phyloP scores from a whole-genome alignment of 2,329 filamentous ascomycete genomes.

The Biscogniauxia marginata region DNA sequence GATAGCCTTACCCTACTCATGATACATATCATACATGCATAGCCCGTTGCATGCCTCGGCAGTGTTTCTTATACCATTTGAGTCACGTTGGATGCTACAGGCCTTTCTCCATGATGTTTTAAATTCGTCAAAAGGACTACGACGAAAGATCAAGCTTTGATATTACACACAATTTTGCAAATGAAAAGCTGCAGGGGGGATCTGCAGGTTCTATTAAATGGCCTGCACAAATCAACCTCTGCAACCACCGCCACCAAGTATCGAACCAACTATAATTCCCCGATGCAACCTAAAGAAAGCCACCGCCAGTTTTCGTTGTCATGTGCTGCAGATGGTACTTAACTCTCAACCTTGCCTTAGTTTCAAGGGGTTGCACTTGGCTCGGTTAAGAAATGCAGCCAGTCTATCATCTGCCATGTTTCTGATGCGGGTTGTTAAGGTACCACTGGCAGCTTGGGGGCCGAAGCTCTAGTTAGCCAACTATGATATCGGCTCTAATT shows the following conservation, averaged over 20 bases:
- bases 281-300: not conserved
- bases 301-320: not conserved
- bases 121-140: not conserved
- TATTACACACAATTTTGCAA: not conserved
- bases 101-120: not conserved
- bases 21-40: too few relatives aligned
- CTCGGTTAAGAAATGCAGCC: not conserved
- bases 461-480: not conserved
- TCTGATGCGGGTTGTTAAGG: not conserved
- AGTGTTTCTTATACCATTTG: not conserved
- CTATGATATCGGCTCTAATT: constrained; percentile 4
- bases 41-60: not conserved
- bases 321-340: too few relatives aligned
- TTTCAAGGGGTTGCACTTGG: not conserved
- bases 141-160: not conserved
- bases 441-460: not conserved
- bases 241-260: not conserved
- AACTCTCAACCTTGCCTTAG: not conserved
- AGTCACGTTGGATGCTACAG: not conserved
- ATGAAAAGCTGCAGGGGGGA: not conserved
- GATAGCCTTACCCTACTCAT: not conserved
- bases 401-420: not conserved
- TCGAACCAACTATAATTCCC: not conserved
- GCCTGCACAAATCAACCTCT: not conserved
- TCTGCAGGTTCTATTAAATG: not conserved